Conservation (phyloP, 108 stramenopile genomes). For the Conticribra weissflogii region DNA sequence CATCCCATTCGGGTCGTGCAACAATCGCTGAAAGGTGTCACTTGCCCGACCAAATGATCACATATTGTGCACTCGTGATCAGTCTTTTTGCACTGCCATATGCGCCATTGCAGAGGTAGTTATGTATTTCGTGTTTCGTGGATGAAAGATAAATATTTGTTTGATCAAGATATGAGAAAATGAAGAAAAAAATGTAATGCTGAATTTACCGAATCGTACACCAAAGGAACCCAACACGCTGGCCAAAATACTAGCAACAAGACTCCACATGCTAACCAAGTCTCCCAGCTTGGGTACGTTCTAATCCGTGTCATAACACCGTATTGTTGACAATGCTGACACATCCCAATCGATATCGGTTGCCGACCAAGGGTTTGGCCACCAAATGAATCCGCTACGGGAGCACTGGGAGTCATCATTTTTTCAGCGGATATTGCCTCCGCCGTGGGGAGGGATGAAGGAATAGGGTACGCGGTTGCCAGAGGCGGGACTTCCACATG, state of each 20-base stretch:
- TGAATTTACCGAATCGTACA: constrained; percentile 14
- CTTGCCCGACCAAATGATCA: constrained; percentile 18
- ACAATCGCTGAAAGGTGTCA: constrained; percentile 30
- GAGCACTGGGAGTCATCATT: not conserved
- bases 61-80: constrained; percentile 30
- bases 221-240: constrained; percentile 40
- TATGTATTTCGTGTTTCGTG: too few species aligned
- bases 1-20: constrained; percentile 30
- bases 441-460: constrained; percentile 4
- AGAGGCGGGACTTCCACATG: constrained; percentile 9
- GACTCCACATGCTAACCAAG: constrained; percentile 7
- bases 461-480: not conserved
- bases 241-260: constrained; percentile 36
- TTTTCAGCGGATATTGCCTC: constrained; percentile 2
- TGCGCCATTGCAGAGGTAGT: too few species aligned
- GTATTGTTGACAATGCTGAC: constrained; percentile 17
- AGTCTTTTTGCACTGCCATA: constrained; percentile 16
- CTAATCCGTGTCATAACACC: constrained; percentile 15
- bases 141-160: too few species aligned
- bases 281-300: constrained; percentile 22
- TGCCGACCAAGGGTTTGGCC: constrained; percentile 7
- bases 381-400: not conserved
- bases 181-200: not conserved
- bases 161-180: not conserved
- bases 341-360: constrained; percentile 17